Evolutionary conservation across 257 asterid species (phyloP).

Genomic region (Verbena officinalis): DNA sequence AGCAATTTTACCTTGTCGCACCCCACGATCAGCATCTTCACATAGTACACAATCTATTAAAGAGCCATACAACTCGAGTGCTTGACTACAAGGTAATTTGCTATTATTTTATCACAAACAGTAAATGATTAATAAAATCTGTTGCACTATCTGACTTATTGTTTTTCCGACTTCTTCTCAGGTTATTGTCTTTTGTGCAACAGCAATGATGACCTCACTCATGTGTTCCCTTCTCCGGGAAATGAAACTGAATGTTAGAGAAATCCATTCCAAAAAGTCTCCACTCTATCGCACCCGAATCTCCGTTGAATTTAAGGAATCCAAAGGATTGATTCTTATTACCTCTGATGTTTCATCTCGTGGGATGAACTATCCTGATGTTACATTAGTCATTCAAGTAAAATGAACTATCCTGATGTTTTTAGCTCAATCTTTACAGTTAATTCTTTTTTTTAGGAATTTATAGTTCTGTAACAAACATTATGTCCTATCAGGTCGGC

Average conservation of each 20-base stretch:
- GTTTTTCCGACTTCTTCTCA: slow-evolving; percentile 36
- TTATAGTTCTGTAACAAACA: slow-evolving; percentile 2
- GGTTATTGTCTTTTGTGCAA: slow-evolving; percentile 87
- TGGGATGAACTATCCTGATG: slow-evolving; percentile 93
- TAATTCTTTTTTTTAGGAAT: not conserved
- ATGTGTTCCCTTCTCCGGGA: slow-evolving; percentile 73
- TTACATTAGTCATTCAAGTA: slow-evolving; percentile 89
- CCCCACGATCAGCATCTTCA: slow-evolving; percentile 79
- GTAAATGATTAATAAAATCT: not conserved
- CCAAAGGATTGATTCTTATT: slow-evolving; percentile 65
- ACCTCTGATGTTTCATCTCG: slow-evolving; percentile 86
- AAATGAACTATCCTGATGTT: not conserved
- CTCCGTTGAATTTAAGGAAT: slow-evolving; percentile 83
- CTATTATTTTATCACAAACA: slow-evolving; percentile 8
- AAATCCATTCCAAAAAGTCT: slow-evolving; percentile 81
- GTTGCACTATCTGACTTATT: slow-evolving; percentile 11
- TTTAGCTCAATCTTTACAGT: not conserved
- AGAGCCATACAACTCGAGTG: slow-evolving; percentile 64
- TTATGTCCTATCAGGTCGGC: slow-evolving; percentile 55
- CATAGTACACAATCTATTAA: slow-evolving; percentile 66
- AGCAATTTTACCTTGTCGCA: slow-evolving; percentile 73
- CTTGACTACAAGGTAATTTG: slow-evolving; percentile 74
- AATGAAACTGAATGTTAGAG: slow-evolving; percentile 79
- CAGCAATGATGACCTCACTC: slow-evolving; percentile 85
- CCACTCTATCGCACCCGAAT: slow-evolving; percentile 73